These are phyloP conservation scores for Anthracocystis walkeri DNA, from an alignment of 1,284 basidiomycete species.

Conservation along the genomic window DNA sequence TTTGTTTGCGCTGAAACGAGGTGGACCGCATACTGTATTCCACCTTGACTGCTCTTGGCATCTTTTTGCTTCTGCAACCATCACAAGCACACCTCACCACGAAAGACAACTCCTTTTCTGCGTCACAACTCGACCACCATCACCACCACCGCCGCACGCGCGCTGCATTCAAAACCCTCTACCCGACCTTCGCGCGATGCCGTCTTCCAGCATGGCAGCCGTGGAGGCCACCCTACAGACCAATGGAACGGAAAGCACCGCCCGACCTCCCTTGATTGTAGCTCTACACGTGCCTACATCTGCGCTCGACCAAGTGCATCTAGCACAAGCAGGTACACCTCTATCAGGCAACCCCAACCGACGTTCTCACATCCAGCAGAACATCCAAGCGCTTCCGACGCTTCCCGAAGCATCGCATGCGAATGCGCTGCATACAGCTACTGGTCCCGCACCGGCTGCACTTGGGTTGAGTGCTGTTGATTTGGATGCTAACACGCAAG, in stretches of 20 bases:
- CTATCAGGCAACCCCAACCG: constrained; percentile 45
- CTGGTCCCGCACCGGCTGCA: constrained; percentile 53
- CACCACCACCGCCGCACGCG: no score
- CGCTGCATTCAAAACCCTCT: neutral
- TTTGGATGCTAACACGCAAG: constrained; percentile 44
- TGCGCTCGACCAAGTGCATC: constrained; percentile 25
- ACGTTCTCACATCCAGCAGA: constrained; percentile 47
- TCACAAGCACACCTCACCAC: no score
- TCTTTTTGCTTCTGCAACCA: no score
- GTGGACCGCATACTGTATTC: no score
- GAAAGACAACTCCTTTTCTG: no score
- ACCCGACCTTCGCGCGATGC: constrained; percentile 29
- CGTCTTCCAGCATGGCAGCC: constrained; percentile 49
- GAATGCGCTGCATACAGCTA: constrained; percentile 61
- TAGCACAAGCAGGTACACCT: constrained; percentile 21
- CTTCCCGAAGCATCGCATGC: constrained; percentile 64
- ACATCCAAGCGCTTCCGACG: constrained; percentile 52
- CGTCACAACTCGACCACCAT: no score
- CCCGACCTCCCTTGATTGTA: constrained; percentile 37
- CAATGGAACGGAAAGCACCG: constrained; percentile 15
- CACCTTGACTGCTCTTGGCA: no score
- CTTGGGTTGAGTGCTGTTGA: constrained; percentile 39
- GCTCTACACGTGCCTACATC: constrained; percentile 46
- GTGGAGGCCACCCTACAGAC: constrained; percentile 46
- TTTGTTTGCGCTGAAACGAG: no score